These are phyloP conservation scores for Botryosphaeria dothidea DNA, from an alignment of 2,329 filamentous ascomycete genomes.

Conservation along the genomic window DNA sequence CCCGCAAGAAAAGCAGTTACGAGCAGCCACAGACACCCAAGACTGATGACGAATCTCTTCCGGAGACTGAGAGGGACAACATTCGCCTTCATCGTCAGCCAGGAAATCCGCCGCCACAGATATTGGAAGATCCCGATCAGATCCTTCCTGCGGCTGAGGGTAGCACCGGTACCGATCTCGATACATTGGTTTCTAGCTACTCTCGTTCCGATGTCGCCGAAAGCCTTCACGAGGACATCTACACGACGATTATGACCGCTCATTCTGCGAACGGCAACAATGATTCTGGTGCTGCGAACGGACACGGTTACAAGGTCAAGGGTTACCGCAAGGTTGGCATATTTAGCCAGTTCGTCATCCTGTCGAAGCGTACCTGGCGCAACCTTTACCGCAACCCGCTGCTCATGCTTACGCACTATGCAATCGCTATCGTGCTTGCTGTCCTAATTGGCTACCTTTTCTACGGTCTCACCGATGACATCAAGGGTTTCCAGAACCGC, in stretches of 20 bases:
- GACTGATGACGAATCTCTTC: constrained; percentile 57
- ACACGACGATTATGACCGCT: constrained; percentile 65
- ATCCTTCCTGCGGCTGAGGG: constrained; percentile 59
- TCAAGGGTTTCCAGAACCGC: constrained; percentile 95
- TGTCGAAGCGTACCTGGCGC: constrained; percentile 90
- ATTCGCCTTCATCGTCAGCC: constrained; percentile 58
- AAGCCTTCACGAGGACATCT: constrained; percentile 76
- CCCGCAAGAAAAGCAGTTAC: constrained; percentile 65
- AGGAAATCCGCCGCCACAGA: constrained; percentile 58
- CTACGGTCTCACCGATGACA: constrained; percentile 93
- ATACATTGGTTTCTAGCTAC: constrained; percentile 77
- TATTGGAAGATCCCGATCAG: constrained; percentile 69
- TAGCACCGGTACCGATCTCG: constrained; percentile 71
- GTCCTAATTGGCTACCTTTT: constrained; percentile 95
- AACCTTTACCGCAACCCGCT: constrained; percentile 97
- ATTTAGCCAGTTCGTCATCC: constrained; percentile 78
- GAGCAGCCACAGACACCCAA: constrained; percentile 60
- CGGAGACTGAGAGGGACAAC: constrained; percentile 52
- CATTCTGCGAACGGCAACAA: constrained; percentile 67
- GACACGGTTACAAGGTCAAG: constrained; percentile 64
- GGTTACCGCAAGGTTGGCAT: constrained; percentile 83
- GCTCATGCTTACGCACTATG: constrained; percentile 97
- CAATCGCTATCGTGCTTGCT: constrained; percentile 90
- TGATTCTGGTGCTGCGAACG: constrained; percentile 55
- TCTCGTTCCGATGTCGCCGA: constrained; percentile 74